Percentiles rank a stretch among this genome's conserved stretches.
These are phyloP conservation scores for Halenospora varia DNA, from an alignment of 495 filamentous ascomycete species.

Conservation along the genomic window DNA sequence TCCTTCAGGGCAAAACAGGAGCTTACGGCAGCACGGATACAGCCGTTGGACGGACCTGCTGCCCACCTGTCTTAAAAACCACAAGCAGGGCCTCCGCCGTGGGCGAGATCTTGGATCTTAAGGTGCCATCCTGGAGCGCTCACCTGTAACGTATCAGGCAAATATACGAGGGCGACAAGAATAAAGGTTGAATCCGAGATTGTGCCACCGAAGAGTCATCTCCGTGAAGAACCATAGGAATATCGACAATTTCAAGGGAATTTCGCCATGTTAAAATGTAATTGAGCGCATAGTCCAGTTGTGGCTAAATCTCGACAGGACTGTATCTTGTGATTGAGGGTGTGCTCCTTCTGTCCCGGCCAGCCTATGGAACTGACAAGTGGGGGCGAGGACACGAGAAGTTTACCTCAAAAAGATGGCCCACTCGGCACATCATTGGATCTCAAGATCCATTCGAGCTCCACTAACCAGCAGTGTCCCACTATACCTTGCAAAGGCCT, in stretches of 20 bases:
- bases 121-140: not conserved
- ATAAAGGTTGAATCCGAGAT: not conserved
- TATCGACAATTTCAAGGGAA: not conserved
- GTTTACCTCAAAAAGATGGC: not conserved
- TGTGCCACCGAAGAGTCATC: not conserved
- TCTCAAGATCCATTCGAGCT: not conserved
- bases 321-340: not conserved
- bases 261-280: not conserved
- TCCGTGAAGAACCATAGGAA: not conserved
- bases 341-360: not conserved
- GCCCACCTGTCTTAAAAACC: not conserved
- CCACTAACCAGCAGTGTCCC: not conserved
- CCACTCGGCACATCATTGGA: not conserved
- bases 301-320: not conserved
- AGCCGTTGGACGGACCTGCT: not conserved
- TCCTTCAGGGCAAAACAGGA: not conserved
- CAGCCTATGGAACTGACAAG: not conserved
- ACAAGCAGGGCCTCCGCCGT: not conserved
- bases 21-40: not conserved
- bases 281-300: not conserved
- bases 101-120: not conserved
- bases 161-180: too few relatives aligned
- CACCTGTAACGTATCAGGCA: not conserved
- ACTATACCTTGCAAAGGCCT: not conserved
- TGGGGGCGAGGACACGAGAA: not conserved